phyloP scores from a whole-genome alignment of 352 stramenopile genomes.

The Phytophthora brassicae region DNA sequence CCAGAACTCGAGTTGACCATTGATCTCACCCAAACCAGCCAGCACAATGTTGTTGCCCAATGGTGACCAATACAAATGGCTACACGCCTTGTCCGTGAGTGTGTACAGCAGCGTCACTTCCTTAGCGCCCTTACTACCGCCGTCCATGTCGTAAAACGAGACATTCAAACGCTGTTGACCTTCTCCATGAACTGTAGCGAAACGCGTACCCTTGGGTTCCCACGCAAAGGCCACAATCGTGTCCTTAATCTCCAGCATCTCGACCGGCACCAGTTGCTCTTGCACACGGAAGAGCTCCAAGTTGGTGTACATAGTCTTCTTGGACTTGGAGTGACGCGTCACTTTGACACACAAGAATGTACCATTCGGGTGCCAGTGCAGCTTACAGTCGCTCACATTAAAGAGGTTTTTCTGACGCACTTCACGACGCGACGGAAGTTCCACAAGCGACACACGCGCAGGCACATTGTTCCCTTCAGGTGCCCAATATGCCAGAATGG shows the following conservation, averaged over 20 bases:
- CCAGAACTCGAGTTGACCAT: slow-evolving; percentile 97
- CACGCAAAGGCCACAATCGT: slow-evolving; percentile 95
- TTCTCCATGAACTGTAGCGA: slow-evolving; percentile 97
- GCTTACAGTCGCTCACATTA: slow-evolving; percentile 94
- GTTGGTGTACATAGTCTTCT: slow-evolving; percentile 99
- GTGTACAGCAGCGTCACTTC: slow-evolving; percentile 96
- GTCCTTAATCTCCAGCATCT: slow-evolving; percentile 98
- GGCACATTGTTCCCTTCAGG: slow-evolving; percentile 94
- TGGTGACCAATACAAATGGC: slow-evolving; percentile 97
- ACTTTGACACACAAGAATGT: slow-evolving; percentile 93
- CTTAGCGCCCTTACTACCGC: slow-evolving; percentile 56
- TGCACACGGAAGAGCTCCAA: slow-evolving; percentile 98
- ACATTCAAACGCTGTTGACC: slow-evolving; percentile 91
- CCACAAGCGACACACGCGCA: slow-evolving; percentile 96
- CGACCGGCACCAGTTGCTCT: slow-evolving; percentile 94
- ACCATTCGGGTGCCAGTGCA: slow-evolving; percentile 97
- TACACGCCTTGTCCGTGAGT: slow-evolving; percentile 94
- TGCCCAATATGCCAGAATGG: slow-evolving; percentile 96
- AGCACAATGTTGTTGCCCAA: slow-evolving; percentile 93
- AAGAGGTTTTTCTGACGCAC: slow-evolving; percentile 98
- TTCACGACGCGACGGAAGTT: slow-evolving; percentile 94
- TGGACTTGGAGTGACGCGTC: slow-evolving; percentile 89
- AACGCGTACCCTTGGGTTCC: slow-evolving; percentile 95
- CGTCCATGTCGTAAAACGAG: slow-evolving; percentile 97
- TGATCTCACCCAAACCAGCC: slow-evolving; percentile 94